Evolutionary conservation across 2,329 filamentous ascomycete species (phyloP).

Genomic region (Xylariaceae sp.): DNA sequence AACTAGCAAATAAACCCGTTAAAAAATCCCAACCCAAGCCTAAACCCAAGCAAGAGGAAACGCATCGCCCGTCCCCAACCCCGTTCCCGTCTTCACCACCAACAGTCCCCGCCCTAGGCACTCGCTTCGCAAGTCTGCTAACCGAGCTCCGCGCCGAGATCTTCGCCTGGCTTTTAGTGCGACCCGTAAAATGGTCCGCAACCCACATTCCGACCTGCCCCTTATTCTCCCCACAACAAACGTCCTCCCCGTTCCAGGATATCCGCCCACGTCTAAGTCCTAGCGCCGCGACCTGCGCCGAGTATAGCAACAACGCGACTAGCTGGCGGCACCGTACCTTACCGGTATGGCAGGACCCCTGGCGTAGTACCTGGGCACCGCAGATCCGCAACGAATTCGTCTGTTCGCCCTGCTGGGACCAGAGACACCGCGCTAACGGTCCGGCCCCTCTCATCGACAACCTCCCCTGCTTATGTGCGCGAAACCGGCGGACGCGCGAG

Average conservation of each 20-base stretch:
- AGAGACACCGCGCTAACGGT: background rate
- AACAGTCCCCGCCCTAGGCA: constrained; percentile 5
- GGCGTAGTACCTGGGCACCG: constrained; percentile 15
- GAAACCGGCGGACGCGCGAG: constrained; percentile 1
- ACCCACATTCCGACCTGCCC: constrained; percentile 4
- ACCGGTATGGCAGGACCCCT: constrained; percentile 6
- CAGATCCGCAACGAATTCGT: constrained; percentile 9
- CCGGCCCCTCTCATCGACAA: background rate
- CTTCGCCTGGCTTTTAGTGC: constrained; percentile 18
- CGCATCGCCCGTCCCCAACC: background rate
- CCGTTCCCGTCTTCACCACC: background rate
- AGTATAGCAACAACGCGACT: background rate
- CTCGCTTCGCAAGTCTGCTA: constrained; percentile 8
- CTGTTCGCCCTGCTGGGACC: constrained; percentile 13
- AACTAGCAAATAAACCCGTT: background rate
- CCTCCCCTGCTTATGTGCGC: constrained; percentile 18
- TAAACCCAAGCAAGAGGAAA: background rate
- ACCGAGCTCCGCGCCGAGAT: constrained; percentile 16
- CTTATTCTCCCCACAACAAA: background rate
- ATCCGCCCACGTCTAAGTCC: background rate
- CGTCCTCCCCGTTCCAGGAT: background rate
- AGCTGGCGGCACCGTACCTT: background rate
- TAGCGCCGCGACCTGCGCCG: background rate
- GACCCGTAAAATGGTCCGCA: constrained; percentile 17
- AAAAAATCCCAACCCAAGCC: background rate